Evolutionary conservation across 1,139 yeast species (phyloP).

Genomic region (Spathaspora sp.): DNA sequence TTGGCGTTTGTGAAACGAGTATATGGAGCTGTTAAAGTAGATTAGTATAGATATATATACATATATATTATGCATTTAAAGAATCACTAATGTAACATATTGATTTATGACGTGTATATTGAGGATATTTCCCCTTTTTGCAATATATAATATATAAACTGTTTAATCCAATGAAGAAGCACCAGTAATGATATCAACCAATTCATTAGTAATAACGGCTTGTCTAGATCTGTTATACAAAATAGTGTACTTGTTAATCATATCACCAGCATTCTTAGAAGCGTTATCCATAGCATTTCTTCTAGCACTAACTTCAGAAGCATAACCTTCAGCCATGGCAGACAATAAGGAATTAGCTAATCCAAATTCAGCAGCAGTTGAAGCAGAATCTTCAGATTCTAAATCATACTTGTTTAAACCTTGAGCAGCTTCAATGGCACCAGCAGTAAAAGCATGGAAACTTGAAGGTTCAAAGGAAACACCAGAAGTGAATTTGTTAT

Average conservation of each 20-base stretch:
- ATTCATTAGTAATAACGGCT: constrained; percentile 99
- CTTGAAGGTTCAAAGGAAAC: constrained; percentile 86
- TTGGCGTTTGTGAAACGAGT: constrained; percentile 57
- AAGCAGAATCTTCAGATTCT: constrained; percentile 68
- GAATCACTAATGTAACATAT: not conserved
- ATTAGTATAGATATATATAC: constrained; percentile 26
- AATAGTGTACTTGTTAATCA: constrained; percentile 94
- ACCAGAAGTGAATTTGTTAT: constrained; percentile 85
- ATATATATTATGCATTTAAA: not conserved
- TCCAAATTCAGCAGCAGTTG: constrained; percentile 77
- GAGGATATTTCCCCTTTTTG: not conserved
- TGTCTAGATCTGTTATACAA: constrained; percentile 99
- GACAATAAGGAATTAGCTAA: constrained; percentile 87
- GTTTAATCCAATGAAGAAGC: constrained; percentile 91
- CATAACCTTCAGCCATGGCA: constrained; percentile 97
- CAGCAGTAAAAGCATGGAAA: constrained; percentile 66
- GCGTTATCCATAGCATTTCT: constrained; percentile 99
- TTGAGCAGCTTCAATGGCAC: constrained; percentile 81
- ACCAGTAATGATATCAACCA: constrained; percentile 99
- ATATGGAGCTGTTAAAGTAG: constrained; percentile 59
- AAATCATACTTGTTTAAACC: constrained; percentile 81
- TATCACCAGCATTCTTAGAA: constrained; percentile 98
- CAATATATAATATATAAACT: not conserved
- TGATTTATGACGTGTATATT: not conserved
- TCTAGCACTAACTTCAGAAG: constrained; percentile 97